Evolutionary conservation across 805 yeast species (phyloP).

Genomic region (Kodamaea kaohsiungensis): DNA sequence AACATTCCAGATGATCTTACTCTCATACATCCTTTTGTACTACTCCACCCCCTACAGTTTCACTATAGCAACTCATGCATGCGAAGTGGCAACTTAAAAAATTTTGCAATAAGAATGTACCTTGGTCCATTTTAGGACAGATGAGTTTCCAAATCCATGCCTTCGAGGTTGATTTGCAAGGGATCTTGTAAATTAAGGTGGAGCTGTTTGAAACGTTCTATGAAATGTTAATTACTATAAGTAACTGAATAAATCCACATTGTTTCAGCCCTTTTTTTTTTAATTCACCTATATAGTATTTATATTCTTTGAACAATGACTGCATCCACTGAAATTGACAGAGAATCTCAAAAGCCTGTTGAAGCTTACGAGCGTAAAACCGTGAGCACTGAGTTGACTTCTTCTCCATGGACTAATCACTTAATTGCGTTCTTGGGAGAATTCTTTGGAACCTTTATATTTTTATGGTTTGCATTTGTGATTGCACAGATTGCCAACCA

Average conservation of each 20-base stretch:
- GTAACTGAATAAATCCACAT: background rate
- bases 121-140: background rate
- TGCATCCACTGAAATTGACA: slow-evolving; percentile 19
- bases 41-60: background rate
- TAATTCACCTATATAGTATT: too few relatives aligned
- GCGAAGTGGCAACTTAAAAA: background rate
- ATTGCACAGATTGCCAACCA: slow-evolving; percentile 84
- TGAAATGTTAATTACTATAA: background rate
- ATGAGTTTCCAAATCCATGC: background rate
- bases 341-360: slow-evolving; percentile 28
- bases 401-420: slow-evolving; percentile 47
- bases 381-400: slow-evolving; percentile 13
- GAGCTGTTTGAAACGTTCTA: background rate
- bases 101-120: background rate
- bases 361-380: slow-evolving; percentile 28
- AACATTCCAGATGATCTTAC: background rate
- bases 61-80: background rate
- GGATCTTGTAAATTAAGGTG: background rate
- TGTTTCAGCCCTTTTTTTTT: background rate
- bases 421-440: slow-evolving; percentile 73
- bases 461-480: slow-evolving; percentile 77
- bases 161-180: background rate
- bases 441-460: slow-evolving; percentile 82
- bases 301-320: background rate
- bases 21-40: background rate